Conservation (phyloP, 768 basidiomycete species). For the Phallus indusiatus region DNA sequence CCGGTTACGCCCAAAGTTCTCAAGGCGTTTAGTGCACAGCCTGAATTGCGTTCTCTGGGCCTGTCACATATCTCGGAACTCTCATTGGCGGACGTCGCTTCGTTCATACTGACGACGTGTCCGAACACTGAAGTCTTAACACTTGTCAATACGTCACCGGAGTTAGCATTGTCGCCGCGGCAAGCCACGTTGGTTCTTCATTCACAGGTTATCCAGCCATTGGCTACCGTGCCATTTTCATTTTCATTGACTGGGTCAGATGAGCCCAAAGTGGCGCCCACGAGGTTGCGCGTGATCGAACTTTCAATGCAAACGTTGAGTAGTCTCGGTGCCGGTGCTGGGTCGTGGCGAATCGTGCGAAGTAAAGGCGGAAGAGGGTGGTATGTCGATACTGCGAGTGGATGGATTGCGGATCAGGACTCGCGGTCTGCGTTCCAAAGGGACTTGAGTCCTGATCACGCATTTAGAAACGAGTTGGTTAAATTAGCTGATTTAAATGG, state of each 20-base stretch:
- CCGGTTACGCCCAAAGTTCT: constrained; percentile 55
- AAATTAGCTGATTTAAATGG: constrained; percentile 72
- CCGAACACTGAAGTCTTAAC: constrained; percentile 80
- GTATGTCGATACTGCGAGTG: constrained; percentile 85
- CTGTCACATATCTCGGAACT: constrained; percentile 78
- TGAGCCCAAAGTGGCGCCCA: constrained; percentile 38
- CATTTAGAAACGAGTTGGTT: constrained; percentile 61
- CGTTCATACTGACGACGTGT: constrained; percentile 62
- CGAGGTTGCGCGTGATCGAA: constrained; percentile 81
- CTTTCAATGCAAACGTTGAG: constrained; percentile 62
- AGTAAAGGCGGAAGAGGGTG: constrained; percentile 92
- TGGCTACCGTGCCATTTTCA: constrained; percentile 71
- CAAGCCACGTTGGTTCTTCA: constrained; percentile 73
- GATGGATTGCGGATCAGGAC: constrained; percentile 55
- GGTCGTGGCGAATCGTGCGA: constrained; percentile 79
- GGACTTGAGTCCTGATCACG: constrained; percentile 51
- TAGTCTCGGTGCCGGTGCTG: constrained; percentile 68
- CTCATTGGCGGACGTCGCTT: constrained; percentile 50
- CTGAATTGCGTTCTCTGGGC: constrained; percentile 76
- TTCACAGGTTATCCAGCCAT: constrained; percentile 64
- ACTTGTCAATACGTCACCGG: constrained; percentile 63
- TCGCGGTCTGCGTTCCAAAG: constrained; percentile 40
- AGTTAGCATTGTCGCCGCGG: constrained; percentile 54
- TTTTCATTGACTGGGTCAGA: constrained; percentile 37
- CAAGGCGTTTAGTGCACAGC: constrained; percentile 49